Conservation (phyloP, 108 stramenopile genomes). For the Skeletonema grethae region DNA sequence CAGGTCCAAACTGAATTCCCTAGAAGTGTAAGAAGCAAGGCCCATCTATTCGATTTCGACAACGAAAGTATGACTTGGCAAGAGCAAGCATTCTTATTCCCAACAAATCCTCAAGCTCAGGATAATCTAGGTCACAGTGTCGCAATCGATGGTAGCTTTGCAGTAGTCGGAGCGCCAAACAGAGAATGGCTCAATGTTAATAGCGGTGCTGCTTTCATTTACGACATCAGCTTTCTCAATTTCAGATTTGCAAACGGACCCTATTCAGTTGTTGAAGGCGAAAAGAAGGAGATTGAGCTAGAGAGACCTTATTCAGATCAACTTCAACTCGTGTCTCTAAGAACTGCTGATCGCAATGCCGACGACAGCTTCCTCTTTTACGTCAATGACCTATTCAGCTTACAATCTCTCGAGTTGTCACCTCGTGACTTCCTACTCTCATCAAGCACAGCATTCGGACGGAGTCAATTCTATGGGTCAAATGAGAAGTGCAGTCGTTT, state of each 20-base stretch:
- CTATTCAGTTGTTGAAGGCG: slow-evolving; percentile 61
- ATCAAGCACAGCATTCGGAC: slow-evolving; percentile 39
- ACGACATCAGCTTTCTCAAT: slow-evolving; percentile 55
- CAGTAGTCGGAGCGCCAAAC: slow-evolving; percentile 73
- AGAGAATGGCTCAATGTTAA: slow-evolving; percentile 62
- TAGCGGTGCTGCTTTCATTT: slow-evolving; percentile 65
- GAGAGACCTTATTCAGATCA: slow-evolving; percentile 8
- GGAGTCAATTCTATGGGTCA: slow-evolving; percentile 62
- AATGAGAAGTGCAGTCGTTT: slow-evolving; percentile 43
- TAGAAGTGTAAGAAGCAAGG: slow-evolving; percentile 51
- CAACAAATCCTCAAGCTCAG: slow-evolving; percentile 59
- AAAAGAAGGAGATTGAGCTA: slow-evolving; percentile 26
- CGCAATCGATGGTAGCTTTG: slow-evolving; percentile 44
- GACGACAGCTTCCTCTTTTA: slow-evolving; percentile 35
- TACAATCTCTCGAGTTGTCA: slow-evolving; percentile 20
- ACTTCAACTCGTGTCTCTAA: slow-evolving; percentile 30
- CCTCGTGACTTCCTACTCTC: slow-evolving; percentile 28
- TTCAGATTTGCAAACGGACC: slow-evolving; percentile 39
- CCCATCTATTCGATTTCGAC: slow-evolving; percentile 63
- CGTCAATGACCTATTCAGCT: slow-evolving; percentile 40
- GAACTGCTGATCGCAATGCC: slow-evolving; percentile 56
- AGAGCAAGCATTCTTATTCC: slow-evolving; percentile 68
- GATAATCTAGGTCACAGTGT: slow-evolving; percentile 59
- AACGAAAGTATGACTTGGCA: slow-evolving; percentile 30
- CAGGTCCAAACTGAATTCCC: slow-evolving; percentile 17